phyloP scores from a whole-genome alignment of 495 filamentous ascomycete species.

The Coniosporium apollinis region DNA sequence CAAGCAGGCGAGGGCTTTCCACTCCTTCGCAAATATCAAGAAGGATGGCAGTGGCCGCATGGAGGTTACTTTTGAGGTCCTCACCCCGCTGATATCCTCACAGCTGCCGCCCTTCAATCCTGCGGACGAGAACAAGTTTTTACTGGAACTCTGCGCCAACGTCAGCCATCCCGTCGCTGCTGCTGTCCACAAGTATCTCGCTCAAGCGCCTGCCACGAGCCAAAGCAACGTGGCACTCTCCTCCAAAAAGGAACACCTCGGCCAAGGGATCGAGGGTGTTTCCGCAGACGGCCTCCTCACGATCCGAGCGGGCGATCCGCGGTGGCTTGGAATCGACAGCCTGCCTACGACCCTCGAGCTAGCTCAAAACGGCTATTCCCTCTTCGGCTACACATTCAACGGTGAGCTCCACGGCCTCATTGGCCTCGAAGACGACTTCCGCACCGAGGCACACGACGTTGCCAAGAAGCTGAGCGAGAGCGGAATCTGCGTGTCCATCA shows the following conservation, averaged over 20 bases:
- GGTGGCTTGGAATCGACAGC: constrained; percentile 34
- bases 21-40: too few relatives aligned
- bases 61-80: too few relatives aligned
- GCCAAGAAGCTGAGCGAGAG: constrained; percentile 35
- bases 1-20: too few relatives aligned
- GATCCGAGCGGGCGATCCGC: constrained; percentile 44
- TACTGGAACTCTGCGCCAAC: too few relatives aligned
- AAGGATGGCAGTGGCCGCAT: too few relatives aligned
- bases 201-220: too few relatives aligned
- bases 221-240: too few relatives aligned
- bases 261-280: constrained; percentile 32
- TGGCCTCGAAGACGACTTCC: constrained; percentile 41
- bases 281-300: constrained; percentile 14
- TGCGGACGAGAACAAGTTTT: too few relatives aligned
- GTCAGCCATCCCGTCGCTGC: constrained; percentile 55
- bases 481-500: constrained; percentile 40
- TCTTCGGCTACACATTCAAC: constrained; percentile 42
- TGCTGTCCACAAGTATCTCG: constrained; percentile 36
- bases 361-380: constrained; percentile 39
- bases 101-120: too few relatives aligned
- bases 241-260: too few relatives aligned
- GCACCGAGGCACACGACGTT: constrained; percentile 35
- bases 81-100: too few relatives aligned
- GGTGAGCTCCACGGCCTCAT: constrained; percentile 35
- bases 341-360: constrained; percentile 27